Percentiles rank a stretch among this genome's conserved stretches.
phyloP scores from a whole-genome alignment of 805 yeast genomes.

The Nakazawaea wyomingensis region DNA sequence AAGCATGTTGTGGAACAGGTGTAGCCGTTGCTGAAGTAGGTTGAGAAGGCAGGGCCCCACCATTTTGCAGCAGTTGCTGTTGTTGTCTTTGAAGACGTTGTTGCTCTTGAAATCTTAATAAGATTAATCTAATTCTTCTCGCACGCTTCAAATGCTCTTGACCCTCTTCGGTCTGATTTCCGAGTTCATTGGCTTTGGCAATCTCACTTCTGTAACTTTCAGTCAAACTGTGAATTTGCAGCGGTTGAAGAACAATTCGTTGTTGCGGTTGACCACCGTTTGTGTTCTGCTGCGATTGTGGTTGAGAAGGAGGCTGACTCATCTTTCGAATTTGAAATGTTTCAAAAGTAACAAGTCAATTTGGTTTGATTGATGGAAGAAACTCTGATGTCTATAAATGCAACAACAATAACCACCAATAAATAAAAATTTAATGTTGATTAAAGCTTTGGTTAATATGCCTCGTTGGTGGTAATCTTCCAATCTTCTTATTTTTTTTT shows the following conservation, averaged over 20 bases:
- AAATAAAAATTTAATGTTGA: no score
- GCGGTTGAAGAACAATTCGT: constrained; percentile 27
- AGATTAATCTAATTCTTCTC: constrained; percentile 54
- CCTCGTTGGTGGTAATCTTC: no score
- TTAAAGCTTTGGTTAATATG: no score
- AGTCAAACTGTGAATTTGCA: constrained; percentile 53
- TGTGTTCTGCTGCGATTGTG: constrained; percentile 6
- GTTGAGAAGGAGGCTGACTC: constrained; percentile 14
- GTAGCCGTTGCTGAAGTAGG: not conserved
- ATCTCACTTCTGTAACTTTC: constrained; percentile 55
- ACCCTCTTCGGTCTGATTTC: constrained; percentile 55
- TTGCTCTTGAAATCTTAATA: constrained; percentile 50
- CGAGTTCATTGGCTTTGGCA: constrained; percentile 58
- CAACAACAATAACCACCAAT: no score
- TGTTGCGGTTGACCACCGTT: constrained; percentile 18
- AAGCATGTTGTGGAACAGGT: not conserved
- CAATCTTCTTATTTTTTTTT: not conserved
- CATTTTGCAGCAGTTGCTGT: constrained; percentile 17
- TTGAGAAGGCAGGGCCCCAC: constrained; percentile 6
- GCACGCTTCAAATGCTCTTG: constrained; percentile 59
- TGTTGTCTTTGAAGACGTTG: constrained; percentile 28
- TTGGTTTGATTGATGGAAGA: no score
- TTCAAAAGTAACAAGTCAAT: no score
- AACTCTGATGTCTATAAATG: no score
- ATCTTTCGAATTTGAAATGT: constrained; percentile 14